Percentiles rank a stretch among this genome's conserved stretches.
Evolutionary conservation across 495 filamentous ascomycete species (phyloP).

Genomic region (Trichoderma parareesei): DNA sequence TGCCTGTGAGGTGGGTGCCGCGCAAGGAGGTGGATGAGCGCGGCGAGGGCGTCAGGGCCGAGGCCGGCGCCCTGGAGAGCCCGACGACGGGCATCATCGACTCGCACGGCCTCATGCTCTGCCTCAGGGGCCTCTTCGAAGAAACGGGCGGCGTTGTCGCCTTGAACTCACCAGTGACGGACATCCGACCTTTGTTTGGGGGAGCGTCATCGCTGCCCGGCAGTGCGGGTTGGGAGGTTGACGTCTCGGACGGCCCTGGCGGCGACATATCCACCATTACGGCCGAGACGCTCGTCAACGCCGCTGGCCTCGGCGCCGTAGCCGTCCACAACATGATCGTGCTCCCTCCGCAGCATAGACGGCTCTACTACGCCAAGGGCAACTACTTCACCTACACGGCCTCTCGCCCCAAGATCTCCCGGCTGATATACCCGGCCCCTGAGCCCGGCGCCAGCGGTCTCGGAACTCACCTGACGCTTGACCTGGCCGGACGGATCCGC

Average conservation of each 20-base stretch:
- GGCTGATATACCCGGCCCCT: constrained; percentile 81
- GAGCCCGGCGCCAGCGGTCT: constrained; percentile 72
- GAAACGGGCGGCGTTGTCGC: constrained; percentile 68
- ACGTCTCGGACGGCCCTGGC: constrained; percentile 32
- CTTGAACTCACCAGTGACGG: constrained; percentile 52
- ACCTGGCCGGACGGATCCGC: constrained; percentile 74
- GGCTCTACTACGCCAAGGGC: constrained; percentile 81
- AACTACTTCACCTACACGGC: constrained; percentile 84
- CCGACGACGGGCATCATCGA: constrained; percentile 86
- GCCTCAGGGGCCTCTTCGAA: constrained; percentile 65
- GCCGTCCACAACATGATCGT: constrained; percentile 75
- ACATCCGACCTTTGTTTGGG: constrained; percentile 43
- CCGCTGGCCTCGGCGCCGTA: constrained; percentile 73
- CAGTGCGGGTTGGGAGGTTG: constrained; percentile 36
- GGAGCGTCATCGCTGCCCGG: constrained; percentile 45
- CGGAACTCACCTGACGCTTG: constrained; percentile 89
- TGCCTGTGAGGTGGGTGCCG: constrained; percentile 66
- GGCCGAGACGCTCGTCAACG: constrained; percentile 70
- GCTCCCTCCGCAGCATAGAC: constrained; percentile 45
- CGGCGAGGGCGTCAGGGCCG: constrained; percentile 49
- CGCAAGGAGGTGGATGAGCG: constrained; percentile 54
- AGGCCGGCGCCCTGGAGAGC: constrained; percentile 69
- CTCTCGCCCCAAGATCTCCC: constrained; percentile 55
- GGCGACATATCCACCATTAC: constrained; percentile 54
- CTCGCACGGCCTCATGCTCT: constrained; percentile 74